Evolutionary conservation across 129 eudicot species (phyloP).

Genomic region (Tagetes erecta): DNA sequence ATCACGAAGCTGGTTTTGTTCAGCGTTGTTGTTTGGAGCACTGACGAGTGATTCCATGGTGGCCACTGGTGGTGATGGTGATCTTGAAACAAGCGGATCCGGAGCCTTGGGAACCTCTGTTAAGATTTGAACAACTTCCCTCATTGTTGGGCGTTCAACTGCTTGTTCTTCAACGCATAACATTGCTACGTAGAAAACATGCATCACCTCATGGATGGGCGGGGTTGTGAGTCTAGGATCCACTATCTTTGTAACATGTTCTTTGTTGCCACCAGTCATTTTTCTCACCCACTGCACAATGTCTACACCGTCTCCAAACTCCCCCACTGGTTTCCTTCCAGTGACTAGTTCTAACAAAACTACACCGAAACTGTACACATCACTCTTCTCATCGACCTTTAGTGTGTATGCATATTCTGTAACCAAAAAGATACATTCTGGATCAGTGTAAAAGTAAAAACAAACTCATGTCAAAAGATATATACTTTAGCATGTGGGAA

Average conservation of each 20-base stretch:
- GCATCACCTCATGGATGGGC: constrained; percentile 84
- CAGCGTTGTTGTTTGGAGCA: constrained; percentile 28
- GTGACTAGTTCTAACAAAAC: constrained; percentile 87
- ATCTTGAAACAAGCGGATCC: constrained; percentile 41
- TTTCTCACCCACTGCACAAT: constrained; percentile 95
- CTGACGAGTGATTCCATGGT: constrained; percentile 40
- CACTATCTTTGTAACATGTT: constrained; percentile 62
- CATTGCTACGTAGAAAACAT: constrained; percentile 88
- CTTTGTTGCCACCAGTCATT: constrained; percentile 78
- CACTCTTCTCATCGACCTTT: constrained; percentile 96
- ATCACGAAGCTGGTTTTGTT: constrained; percentile 42
- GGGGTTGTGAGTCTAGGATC: constrained; percentile 71
- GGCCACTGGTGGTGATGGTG: constrained; percentile 40
- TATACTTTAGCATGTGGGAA: constrained; percentile 57
- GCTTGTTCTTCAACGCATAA: constrained; percentile 95
- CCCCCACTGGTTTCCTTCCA: constrained; percentile 92
- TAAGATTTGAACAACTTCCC: constrained; percentile 89
- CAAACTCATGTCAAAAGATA: constrained; percentile 3
- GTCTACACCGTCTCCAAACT: constrained; percentile 96
- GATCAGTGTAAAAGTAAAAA: not conserved
- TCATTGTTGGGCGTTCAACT: constrained; percentile 92
- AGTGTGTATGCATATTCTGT: constrained; percentile 95
- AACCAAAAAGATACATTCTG: constrained; percentile 8
- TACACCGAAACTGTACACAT: constrained; percentile 93
- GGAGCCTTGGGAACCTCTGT: constrained; percentile 63